Base-by-base conservation (phyloP, 2,329 filamentous ascomycete genomes). In the Trichoderma pleuroti region DNA sequence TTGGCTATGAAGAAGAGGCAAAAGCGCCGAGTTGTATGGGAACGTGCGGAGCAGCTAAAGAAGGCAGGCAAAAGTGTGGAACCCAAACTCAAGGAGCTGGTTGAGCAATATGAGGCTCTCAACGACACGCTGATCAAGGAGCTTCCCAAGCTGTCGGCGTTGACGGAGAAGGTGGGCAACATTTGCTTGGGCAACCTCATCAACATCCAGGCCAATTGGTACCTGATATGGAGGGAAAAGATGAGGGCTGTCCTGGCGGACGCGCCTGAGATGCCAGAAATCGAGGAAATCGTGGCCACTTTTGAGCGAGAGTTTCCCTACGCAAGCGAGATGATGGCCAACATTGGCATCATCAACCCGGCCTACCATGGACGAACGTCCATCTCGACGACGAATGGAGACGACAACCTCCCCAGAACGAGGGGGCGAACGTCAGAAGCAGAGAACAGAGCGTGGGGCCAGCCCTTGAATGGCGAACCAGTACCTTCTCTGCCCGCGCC, bases 91-190 rank as follows among this genome's bases (percentile, higher is more conserved):
- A 85, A 88, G 18, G 93, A 97, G 75, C 88, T 92, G 49, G 93
- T 94, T 24, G 93, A 97, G 76, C 92, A 97, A 78, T 99, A 97
- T 80, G 88, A 93, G 52, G 93, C 94, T 9, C 85, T 99, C 72
- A 98, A 98, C 77, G 93, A 97, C 73, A 93, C 95, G 0, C 85
- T 98, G 72, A 98, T 97, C 81, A 92, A 95, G 74, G 95, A 98
- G 78, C 86, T 99, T 60, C 95, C 95, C 1, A 91, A 91, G 78
- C 86, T 99, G 18, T 97, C 96, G 65, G 82, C 84, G 9, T 83
- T 96, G 73, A 98, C 95, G 1, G 93, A 93, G 72, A 92, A 91
- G 76, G 84, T 98, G 72, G 93, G 96, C 76, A 92, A 94, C 76
- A 91, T 92, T 28, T 95, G 93, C 76, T 85, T 97, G 56, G 88